Evolutionary conservation across 371 early-diverging fungal species (phyloP).

Genomic region (Batrachochytrium dendrobatidis): DNA sequence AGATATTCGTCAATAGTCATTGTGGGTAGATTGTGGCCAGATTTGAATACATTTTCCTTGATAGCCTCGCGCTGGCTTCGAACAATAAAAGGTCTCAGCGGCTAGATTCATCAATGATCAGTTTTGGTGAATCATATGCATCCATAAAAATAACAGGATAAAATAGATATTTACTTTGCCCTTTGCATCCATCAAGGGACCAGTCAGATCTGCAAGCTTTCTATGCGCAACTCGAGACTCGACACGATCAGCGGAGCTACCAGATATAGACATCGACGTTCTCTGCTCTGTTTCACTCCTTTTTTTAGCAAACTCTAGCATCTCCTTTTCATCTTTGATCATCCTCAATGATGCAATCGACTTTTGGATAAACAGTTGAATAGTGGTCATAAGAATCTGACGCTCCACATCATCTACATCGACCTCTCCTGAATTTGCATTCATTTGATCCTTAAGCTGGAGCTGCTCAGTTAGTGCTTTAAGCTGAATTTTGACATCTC

Average conservation of each 20-base stretch:
- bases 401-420: conserved; percentile 52
- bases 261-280: not conserved
- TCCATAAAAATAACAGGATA: conserved; percentile 26
- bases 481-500: conserved; percentile 50
- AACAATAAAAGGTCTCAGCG: conserved; percentile 82
- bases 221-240: not conserved
- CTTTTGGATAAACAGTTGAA: conserved; percentile 55
- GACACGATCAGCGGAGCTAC: not conserved
- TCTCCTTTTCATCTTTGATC: conserved; percentile 64
- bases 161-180: not conserved
- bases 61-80: conserved; percentile 68
- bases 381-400: conserved; percentile 50
- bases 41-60: conserved; percentile 75
- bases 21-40: conserved; percentile 84
- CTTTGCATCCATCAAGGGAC: not conserved
- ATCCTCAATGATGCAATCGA: conserved; percentile 54
- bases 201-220: not conserved
- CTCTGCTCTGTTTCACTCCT: not conserved
- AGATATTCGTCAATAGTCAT: conserved; percentile 95
- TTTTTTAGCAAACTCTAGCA: conserved; percentile 47
- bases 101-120: conserved; percentile 28
- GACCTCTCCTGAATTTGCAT: not conserved
- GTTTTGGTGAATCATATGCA: conserved; percentile 56
- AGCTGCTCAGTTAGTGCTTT: conserved; percentile 25
- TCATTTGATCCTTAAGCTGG: conserved; percentile 13